These are phyloP conservation scores for Solanum tacnaense DNA, from an alignment of 257 asterid genomes.

Conservation along the genomic window DNA sequence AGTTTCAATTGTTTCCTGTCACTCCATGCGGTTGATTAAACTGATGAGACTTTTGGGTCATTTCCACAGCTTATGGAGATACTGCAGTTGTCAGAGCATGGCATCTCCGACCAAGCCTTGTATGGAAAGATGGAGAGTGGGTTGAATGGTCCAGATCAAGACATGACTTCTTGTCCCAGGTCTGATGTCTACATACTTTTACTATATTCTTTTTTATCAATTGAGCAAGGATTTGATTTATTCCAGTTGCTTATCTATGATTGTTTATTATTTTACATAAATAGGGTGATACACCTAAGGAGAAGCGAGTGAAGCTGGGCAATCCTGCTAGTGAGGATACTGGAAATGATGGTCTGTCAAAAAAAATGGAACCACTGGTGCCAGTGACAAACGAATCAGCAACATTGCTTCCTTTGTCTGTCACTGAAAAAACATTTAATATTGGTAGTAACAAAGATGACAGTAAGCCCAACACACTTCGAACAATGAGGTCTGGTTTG, in stretches of 20 bases:
- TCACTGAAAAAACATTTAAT: slow-evolving; percentile 48
- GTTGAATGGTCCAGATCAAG: slow-evolving; percentile 52
- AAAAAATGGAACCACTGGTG: slow-evolving; percentile 27
- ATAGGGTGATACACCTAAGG: slow-evolving; percentile 83
- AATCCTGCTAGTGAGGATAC: slow-evolving; percentile 29
- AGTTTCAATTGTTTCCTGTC: not conserved
- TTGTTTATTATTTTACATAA: not conserved
- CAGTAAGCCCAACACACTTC: slow-evolving; percentile 35
- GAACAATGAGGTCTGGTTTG: slow-evolving; percentile 63
- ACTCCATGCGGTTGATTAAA: not conserved
- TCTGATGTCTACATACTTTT: slow-evolving; percentile 5
- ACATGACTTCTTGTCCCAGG: slow-evolving; percentile 47
- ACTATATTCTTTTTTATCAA: not conserved
- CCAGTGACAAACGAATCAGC: slow-evolving; percentile 31
- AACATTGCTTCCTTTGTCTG: slow-evolving; percentile 42
- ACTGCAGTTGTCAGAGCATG: slow-evolving; percentile 48
- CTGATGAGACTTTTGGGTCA: not conserved
- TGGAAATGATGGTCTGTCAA: slow-evolving; percentile 40
- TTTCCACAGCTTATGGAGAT: slow-evolving; percentile 50
- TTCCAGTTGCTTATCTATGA: not conserved
- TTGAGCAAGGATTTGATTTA: not conserved
- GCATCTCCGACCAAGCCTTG: slow-evolving; percentile 75
- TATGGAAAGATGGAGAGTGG: slow-evolving; percentile 88
- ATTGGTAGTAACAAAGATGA: slow-evolving; percentile 50
- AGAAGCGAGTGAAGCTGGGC: slow-evolving; percentile 63